These are phyloP conservation scores for Peterozyma toletana DNA, from an alignment of 805 yeast species.

Conservation along the genomic window DNA sequence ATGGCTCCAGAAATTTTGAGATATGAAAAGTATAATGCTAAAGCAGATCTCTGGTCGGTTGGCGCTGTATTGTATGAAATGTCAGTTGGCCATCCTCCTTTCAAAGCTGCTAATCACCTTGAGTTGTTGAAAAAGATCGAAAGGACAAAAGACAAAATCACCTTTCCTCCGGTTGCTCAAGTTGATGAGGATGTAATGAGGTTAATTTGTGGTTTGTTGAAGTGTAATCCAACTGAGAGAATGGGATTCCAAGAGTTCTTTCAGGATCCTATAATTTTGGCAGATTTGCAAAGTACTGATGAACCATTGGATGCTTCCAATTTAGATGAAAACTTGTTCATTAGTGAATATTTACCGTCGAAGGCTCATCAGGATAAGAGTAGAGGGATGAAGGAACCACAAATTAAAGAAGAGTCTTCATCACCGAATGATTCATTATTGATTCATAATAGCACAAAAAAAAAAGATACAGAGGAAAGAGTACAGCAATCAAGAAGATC, in stretches of 20 bases:
- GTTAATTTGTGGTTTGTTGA: constrained; percentile 69
- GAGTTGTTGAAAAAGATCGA: constrained; percentile 85
- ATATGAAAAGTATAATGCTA: constrained; percentile 93
- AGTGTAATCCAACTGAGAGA: constrained; percentile 80
- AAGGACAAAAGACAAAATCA: constrained; percentile 67
- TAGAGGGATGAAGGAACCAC: constrained; percentile 1
- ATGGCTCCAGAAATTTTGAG: constrained; percentile 98
- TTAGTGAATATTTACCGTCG: constrained; percentile 61
- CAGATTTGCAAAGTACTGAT: constrained; percentile 43
- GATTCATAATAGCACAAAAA: background rate
- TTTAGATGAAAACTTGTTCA: constrained; percentile 73
- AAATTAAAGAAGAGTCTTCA: background rate
- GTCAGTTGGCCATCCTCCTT: constrained; percentile 96
- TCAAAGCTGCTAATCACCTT: constrained; percentile 87
- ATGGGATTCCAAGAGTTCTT: constrained; percentile 88
- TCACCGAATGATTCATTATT: constrained; percentile 5
- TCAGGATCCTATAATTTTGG: constrained; percentile 55
- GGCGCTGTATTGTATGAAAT: constrained; percentile 95
- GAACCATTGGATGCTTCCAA: constrained; percentile 59
- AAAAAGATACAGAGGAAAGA: constrained; percentile 2
- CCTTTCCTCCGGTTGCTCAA: constrained; percentile 64
- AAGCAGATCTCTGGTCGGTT: constrained; percentile 97
- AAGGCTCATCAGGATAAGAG: constrained; percentile 1
- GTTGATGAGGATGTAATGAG: constrained; percentile 59
- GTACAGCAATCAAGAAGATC: constrained; percentile 29